These are phyloP conservation scores for Diospyros lotus DNA, from an alignment of 148 eudicot genomes.

Conservation along the genomic window DNA sequence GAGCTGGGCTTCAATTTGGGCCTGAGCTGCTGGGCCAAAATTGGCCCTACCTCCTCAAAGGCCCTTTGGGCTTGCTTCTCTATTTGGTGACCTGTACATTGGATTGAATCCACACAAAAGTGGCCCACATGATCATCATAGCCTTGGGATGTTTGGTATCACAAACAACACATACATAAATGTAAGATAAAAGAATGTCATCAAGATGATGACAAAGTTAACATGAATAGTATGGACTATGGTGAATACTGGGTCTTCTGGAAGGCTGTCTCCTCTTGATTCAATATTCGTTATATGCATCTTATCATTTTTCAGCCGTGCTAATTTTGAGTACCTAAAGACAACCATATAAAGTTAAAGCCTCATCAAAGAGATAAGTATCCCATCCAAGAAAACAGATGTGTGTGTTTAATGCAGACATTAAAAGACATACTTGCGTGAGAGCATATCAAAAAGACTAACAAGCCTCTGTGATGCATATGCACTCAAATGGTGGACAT, in stretches of 20 bases:
- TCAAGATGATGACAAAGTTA: not conserved
- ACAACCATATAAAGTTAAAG: not conserved
- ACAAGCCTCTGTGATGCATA: conserved; percentile 93
- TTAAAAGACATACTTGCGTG: conserved; percentile 68
- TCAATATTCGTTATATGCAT: conserved; percentile 40
- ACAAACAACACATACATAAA: no score
- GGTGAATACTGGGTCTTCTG: conserved; percentile 44
- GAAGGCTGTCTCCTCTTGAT: conserved; percentile 36
- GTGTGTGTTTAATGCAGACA: not conserved
- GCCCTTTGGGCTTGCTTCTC: no score
- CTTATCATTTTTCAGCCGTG: conserved; percentile 60
- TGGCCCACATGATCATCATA: no score
- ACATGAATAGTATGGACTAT: not conserved
- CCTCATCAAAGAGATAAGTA: conserved; percentile 6
- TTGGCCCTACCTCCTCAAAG: no score
- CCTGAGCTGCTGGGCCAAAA: no score
- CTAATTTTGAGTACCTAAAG: conserved; percentile 70
- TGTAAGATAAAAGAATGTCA: not conserved
- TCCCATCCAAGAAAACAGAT: conserved; percentile 2
- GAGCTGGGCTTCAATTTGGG: no score
- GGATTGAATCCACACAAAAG: no score
- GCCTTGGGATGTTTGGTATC: no score
- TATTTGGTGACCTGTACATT: no score
- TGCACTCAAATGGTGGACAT: conserved; percentile 82
- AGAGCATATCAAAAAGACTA: conserved; percentile 86